Evolutionary conservation across 73 alveolate species (phyloP).

Genomic region (Durusdinium trenchii): DNA sequence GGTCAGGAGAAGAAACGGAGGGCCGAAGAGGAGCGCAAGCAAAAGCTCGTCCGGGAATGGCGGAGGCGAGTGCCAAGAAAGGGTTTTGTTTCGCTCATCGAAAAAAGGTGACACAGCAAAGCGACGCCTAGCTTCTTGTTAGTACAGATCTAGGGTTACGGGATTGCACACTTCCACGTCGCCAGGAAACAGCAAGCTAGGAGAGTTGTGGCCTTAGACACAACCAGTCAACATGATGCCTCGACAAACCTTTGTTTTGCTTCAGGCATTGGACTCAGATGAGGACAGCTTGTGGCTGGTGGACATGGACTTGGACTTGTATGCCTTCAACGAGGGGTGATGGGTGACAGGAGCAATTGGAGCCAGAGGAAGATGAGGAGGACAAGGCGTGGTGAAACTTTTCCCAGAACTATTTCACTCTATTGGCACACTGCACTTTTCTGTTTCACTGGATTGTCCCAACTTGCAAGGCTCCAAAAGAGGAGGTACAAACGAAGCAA

Average conservation of each 20-base stretch:
- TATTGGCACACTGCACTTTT: neutral
- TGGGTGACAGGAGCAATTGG: neutral
- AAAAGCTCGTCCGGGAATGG: slow-evolving; percentile 85
- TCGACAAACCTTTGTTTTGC: neutral
- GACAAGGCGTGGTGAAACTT: neutral
- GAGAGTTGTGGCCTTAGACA: slow-evolving; percentile 1
- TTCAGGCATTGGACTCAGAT: slow-evolving; percentile 78
- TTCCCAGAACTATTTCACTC: too few species aligned
- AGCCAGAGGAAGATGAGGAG: slow-evolving; percentile 64
- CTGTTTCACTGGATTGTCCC: too few species aligned
- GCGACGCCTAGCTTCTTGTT: neutral
- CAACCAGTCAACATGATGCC: neutral
- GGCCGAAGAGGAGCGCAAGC: slow-evolving; percentile 77
- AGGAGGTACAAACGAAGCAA: neutral
- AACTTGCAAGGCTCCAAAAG: neutral
- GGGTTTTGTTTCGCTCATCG: neutral
- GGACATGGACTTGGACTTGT: neutral
- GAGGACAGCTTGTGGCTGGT: neutral
- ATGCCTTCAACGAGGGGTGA: neutral
- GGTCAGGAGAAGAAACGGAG: slow-evolving; percentile 37
- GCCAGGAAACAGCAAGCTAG: slow-evolving; percentile 67
- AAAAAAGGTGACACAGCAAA: neutral
- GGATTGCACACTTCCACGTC: neutral
- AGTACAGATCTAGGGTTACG: neutral
- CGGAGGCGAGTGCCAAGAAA: slow-evolving; percentile 34